These are phyloP conservation scores for Lotus japonicus DNA, from an alignment of 306 rosid genomes.

Conservation along the genomic window DNA sequence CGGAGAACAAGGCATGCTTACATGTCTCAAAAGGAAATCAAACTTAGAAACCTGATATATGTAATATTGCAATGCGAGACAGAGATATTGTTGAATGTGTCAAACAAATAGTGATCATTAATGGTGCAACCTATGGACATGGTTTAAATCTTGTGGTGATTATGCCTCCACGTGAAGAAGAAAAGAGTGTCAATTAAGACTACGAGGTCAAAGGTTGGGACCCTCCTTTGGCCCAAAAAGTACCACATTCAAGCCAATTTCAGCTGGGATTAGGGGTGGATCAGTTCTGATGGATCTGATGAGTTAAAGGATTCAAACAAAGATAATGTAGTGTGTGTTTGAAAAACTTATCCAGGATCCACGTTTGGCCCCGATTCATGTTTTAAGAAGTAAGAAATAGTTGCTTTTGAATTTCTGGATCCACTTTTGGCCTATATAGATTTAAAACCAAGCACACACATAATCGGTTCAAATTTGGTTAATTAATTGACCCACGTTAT, in stretches of 20 bases:
- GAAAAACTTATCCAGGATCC: too few relatives aligned
- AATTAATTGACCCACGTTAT: too few relatives aligned
- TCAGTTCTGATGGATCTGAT: too few relatives aligned
- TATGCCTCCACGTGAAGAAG: constrained; percentile 16
- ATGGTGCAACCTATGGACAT: neutral
- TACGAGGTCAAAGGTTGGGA: constrained; percentile 27
- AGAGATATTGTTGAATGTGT: constrained; percentile 12
- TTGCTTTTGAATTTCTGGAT: too few relatives aligned
- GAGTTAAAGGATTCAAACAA: too few relatives aligned
- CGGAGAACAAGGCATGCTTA: neutral
- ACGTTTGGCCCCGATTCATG: too few relatives aligned
- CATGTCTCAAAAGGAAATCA: neutral
- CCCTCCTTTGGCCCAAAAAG: constrained; percentile 20
- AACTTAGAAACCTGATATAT: neutral
- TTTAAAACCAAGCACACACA: too few relatives aligned
- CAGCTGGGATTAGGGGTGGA: too few relatives aligned
- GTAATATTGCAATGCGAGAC: neutral
- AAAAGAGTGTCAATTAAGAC: constrained; percentile 14
- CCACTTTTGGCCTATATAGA: too few relatives aligned
- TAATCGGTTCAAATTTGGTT: too few relatives aligned
- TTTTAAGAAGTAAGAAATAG: too few relatives aligned
- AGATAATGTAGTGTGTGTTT: too few relatives aligned
- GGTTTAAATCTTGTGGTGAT: constrained; percentile 24
- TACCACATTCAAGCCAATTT: neutral
- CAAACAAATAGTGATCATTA: constrained; percentile 2